Conservation (phyloP, 192 early-diverging fungal species). For the Umbelopsis vinacea region DNA sequence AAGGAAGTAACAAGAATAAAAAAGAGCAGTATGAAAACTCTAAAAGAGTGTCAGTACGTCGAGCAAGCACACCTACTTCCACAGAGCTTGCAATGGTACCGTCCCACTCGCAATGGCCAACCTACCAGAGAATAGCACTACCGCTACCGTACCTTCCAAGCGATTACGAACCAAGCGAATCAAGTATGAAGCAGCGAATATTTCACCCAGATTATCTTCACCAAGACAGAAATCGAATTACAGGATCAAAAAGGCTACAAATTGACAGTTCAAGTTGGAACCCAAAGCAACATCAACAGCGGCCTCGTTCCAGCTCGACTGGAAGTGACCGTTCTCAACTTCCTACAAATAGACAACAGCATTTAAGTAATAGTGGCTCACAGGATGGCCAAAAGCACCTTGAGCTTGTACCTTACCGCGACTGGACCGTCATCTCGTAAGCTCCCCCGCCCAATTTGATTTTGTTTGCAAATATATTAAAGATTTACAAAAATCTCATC, state of each 20-base stretch:
- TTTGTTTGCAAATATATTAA: background rate
- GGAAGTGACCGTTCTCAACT: slow-evolving; percentile 8
- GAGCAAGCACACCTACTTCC: slow-evolving; percentile 8
- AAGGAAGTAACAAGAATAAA: background rate
- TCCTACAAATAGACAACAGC: background rate
- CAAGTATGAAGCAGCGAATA: slow-evolving; percentile 34
- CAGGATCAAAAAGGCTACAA: background rate
- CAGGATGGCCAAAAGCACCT: slow-evolving; percentile 20
- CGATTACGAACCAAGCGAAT: slow-evolving; percentile 34
- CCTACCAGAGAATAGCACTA: slow-evolving; percentile 26
- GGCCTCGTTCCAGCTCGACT: background rate
- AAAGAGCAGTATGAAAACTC: background rate
- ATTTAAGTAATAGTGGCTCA: slow-evolving; percentile 6
- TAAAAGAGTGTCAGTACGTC: background rate
- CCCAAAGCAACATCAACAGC: background rate
- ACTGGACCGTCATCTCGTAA: slow-evolving; percentile 62
- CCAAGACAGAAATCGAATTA: background rate
- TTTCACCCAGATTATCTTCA: background rate
- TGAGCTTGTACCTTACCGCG: slow-evolving; percentile 59
- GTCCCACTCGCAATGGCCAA: slow-evolving; percentile 6
- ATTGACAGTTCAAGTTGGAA: slow-evolving; percentile 12
- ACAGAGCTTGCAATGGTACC: slow-evolving; percentile 12
- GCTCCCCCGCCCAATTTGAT: background rate
- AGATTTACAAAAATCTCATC: background rate
- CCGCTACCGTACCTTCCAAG: slow-evolving; percentile 35